Evolutionary conservation across 495 filamentous ascomycete species (phyloP), one percentile per base, ranked within the genome.

Genomic region (Daldinia loculata): DNA sequence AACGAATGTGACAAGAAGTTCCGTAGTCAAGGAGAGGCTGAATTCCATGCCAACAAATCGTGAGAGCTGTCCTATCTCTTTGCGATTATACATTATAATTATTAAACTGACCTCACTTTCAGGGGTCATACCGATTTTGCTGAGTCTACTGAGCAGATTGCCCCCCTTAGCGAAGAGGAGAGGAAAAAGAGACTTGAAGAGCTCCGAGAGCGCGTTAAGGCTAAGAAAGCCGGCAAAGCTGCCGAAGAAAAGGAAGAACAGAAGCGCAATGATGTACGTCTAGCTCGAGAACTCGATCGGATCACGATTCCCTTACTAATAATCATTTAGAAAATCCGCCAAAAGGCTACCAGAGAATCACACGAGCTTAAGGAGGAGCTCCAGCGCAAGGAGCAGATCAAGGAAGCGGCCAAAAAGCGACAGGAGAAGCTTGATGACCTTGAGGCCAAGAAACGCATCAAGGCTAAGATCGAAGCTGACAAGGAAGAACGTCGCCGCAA

Each of bases 1-100:
- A 94, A 95, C 59, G 94, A 97, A 45, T 99, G 95, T 74, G 90
- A 90, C 55, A 97, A 97, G 83, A 92, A 90, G 75, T 95, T 99
- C 81, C 85, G 93, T 60, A 91, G 87, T 80, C 84, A 88, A 55
- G 89, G 87, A 14, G 88, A 92, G 71, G 96, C 94, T 6, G 89
- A 96, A 70, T 97, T 93, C 76, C 95, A 99, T 79, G 96, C 94
- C 34, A 87, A 86, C 61, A 96, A 95, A 80, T 92, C 92, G 88
- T 90, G 76, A 66, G 86, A 39, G n/a, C 55, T 53, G 52, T 27
- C 48, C 0, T 19, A 14, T 39, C 6, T 17, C 27, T 52, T 26
- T 4, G 9, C 29, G 12, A 8, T 11, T 24, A 48, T 48, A 48
- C 0, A 50, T 29, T 50, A 39, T 15, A 6, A 14, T 36, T 36